Evolutionary conservation across 192 early-diverging fungal genomes (phyloP), one percentile per base, ranked within the genome.

Genomic region (Backusella luteola): DNA sequence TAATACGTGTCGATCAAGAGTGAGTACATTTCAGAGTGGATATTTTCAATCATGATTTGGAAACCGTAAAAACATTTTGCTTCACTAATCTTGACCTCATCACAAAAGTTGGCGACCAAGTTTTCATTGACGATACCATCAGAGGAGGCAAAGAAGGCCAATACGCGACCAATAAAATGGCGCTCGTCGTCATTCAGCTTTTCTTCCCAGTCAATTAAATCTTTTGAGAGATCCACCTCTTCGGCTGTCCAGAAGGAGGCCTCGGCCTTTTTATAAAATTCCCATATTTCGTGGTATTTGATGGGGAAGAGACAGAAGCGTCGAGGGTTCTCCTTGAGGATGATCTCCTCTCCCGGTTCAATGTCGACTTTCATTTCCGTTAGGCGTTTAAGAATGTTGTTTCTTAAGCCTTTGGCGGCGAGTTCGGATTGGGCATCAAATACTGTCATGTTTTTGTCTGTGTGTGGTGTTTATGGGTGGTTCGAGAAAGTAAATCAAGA

Each of bases 1-100:
- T 96, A 93, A 86, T 97, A 97, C 15, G 94, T 93, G 76, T 97
- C 96, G 46, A 97, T 97, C 29, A 97, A 83, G n/a, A 97, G 89
- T n/a, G 93, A 95, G 87, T 97, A 97, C 85, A 94, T 97, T 85
- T 97, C 96, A 14, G 90, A 88, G 85, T 97, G 96, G 71, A 97
- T 94, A 87, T 96, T 96, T 85, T 97, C 96, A 66, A 97, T 97
- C 95, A 96, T 96, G 85, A 97, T 95, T 85, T 97, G 96, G 88
- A 97, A 97, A 17, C 94, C 95, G 75, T 96, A 96, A 77, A 97
- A 97, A 82, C 93, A 95, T 69, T 92, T 87, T 23, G 95, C 96
- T 82, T 96, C 96, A n/a, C 94, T 91, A 76, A 97, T 94, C 86
- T 96, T 93, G 36, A 97, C 93, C 78, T 97, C 95, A 46, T 89